Evolutionary conservation across 148 eudicot genomes (phyloP).

Genomic region (Limonium bicolor): DNA sequence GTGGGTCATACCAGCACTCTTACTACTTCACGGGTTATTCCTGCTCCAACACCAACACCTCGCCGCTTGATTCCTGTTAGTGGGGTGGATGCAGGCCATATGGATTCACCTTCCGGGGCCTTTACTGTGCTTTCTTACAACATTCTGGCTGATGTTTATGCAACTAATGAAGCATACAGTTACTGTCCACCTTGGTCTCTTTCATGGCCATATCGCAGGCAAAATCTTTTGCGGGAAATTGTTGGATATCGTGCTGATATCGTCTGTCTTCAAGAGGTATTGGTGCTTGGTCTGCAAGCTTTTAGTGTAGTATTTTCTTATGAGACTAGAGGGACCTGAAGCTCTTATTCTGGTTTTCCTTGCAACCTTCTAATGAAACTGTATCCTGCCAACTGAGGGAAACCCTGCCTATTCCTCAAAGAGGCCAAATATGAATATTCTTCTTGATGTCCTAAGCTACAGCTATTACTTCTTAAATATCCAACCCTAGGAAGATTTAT

Average conservation of each 20-base stretch:
- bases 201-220: constrained; percentile 93
- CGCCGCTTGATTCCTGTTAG: constrained; percentile 71
- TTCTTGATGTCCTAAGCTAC: no score
- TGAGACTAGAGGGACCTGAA: not conserved
- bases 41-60: constrained; percentile 93
- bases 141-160: constrained; percentile 70
- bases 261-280: constrained; percentile 98
- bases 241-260: constrained; percentile 93
- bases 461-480: not conserved
- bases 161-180: constrained; percentile 62
- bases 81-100: constrained; percentile 60
- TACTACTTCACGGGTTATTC: constrained; percentile 78
- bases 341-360: not conserved
- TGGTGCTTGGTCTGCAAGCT: constrained; percentile 1
- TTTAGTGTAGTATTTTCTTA: no score
- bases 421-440: no score
- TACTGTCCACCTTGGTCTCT: constrained; percentile 99
- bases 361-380: not conserved
- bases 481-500: no score
- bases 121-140: constrained; percentile 97
- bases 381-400: not conserved
- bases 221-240: constrained; percentile 88
- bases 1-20: constrained; percentile 49
- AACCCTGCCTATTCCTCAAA: not conserved
- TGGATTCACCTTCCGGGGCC: constrained; percentile 55